phyloP scores from a whole-genome alignment of 176 grass and related monocot species.

The Chloris gayana region DNA sequence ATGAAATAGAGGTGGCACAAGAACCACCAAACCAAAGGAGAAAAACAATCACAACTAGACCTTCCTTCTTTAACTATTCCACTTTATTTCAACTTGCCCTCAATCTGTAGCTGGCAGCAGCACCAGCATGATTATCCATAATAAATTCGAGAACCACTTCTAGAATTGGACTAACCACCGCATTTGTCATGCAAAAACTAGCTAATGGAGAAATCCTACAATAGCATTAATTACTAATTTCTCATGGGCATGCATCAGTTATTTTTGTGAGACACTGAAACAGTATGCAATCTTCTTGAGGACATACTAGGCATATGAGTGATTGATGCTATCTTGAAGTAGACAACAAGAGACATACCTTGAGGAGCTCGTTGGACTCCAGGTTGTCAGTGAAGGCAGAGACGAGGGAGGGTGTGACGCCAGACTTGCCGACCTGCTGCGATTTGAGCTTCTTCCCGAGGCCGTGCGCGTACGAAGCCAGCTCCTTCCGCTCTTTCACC shows the following conservation, averaged over 20 bases:
- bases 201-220: not conserved
- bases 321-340: not conserved
- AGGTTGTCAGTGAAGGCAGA: conserved; percentile 76
- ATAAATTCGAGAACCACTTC: not conserved
- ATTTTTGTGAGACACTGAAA: not conserved
- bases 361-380: conserved; percentile 94
- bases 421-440: conserved; percentile 90
- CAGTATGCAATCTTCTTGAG: not conserved
- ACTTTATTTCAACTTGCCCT: not conserved
- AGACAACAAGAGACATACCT: conserved; percentile 42
- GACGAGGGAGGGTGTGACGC: conserved; percentile 69
- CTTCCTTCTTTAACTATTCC: conserved; percentile 7
- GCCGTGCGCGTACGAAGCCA: conserved; percentile 82
- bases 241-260: not conserved
- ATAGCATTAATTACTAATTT: not conserved
- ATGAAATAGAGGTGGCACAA: not conserved
- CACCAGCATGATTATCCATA: not conserved
- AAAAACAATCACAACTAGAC: not conserved
- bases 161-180: not conserved
- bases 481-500: conserved; percentile 92
- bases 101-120: not conserved
- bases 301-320: not conserved
- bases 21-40: not conserved
- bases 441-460: conserved; percentile 91
- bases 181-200: not conserved